Evolutionary conservation across 2,329 filamentous ascomycete species (phyloP).

Genomic region (Penicillium verrucosum): DNA sequence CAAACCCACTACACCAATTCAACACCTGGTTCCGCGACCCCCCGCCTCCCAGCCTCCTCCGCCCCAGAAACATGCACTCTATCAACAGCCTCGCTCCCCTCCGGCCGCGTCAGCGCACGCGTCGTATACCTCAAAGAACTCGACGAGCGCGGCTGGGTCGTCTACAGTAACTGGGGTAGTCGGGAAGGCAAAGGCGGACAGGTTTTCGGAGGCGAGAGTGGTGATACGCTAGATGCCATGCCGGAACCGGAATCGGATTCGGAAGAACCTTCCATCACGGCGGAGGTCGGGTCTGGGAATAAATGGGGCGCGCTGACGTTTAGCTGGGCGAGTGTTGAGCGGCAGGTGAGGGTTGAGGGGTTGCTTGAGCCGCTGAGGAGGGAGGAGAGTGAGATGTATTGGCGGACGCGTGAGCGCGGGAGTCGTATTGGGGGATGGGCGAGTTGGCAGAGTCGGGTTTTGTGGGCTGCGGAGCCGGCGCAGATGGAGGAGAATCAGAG

Average conservation of each 20-base stretch:
- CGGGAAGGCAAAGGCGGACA: conserved; percentile 50
- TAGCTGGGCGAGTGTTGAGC: conserved; percentile 81
- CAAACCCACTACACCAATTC: conserved; percentile 75
- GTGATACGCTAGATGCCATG: conserved; percentile 50
- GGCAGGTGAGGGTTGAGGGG: conserved; percentile 90
- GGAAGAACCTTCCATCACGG: conserved; percentile 2
- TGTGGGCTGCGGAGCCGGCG: conserved; percentile 47
- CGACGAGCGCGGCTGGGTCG: conserved; percentile 75
- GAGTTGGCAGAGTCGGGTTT: conserved; percentile 77
- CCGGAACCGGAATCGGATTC: conserved; percentile 54
- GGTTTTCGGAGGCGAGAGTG: conserved; percentile 33
- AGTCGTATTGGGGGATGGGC: conserved; percentile 90
- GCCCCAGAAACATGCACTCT: conserved; percentile 88
- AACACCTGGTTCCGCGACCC: conserved; percentile 82
- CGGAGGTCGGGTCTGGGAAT: conserved; percentile 50
- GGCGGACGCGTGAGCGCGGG: conserved; percentile 67
- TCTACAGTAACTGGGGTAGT: conserved; percentile 89
- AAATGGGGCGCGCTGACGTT: conserved; percentile 80
- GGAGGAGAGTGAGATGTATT: conserved; percentile 70
- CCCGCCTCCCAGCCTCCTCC: conserved; percentile 58
- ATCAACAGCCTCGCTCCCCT: conserved; percentile 78
- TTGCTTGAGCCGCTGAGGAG: conserved; percentile 60
- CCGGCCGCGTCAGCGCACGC: conserved; percentile 77
- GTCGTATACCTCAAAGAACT: conserved; percentile 96
- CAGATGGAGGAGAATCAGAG: conserved; percentile 23